phyloP scores from a whole-genome alignment of 305 asterid genomes.

The Euphrasia arctica region DNA sequence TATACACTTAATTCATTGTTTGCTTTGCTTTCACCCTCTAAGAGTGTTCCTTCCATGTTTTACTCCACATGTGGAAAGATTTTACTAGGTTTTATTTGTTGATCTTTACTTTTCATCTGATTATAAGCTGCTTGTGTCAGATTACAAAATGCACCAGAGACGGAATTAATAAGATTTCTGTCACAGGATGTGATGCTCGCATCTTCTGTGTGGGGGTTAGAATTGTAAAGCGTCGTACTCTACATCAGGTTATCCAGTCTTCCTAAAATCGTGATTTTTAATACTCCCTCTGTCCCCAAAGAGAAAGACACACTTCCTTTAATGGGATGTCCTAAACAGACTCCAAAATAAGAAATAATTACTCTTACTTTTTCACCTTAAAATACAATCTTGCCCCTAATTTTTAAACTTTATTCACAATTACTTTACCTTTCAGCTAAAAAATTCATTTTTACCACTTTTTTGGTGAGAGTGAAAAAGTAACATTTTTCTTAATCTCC shows the following conservation, averaged over 20 bases:
- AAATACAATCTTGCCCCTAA: no score
- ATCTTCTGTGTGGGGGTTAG: slow-evolving; percentile 91
- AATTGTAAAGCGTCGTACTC: slow-evolving; percentile 81
- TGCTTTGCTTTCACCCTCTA: not conserved
- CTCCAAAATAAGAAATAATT: no score
- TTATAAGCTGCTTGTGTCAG: slow-evolving; percentile 48
- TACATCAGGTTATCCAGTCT: slow-evolving; percentile 59
- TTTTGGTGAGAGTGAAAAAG: no score
- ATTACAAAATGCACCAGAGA: slow-evolving; percentile 87
- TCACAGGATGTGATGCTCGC: slow-evolving; percentile 90
- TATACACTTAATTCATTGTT: not conserved
- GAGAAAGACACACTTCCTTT: no score
- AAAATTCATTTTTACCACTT: no score
- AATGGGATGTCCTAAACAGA: no score
- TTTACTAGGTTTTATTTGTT: slow-evolving; percentile 24
- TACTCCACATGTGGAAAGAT: slow-evolving; percentile 2
- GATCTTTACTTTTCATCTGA: slow-evolving; percentile 25
- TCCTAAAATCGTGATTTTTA: slow-evolving; percentile 20
- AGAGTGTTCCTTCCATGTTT: not conserved
- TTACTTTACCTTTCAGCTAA: no score
- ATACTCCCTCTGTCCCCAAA: not conserved
- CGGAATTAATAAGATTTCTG: slow-evolving; percentile 83
- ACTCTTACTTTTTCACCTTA: no score
- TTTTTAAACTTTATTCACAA: no score
- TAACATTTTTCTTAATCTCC: no score